A percentile compares a stretch with the other conserved stretches of the same genome.
phyloP scores from a whole-genome alignment of 2,329 filamentous ascomycete species.

The Fusarium cicatricum region DNA sequence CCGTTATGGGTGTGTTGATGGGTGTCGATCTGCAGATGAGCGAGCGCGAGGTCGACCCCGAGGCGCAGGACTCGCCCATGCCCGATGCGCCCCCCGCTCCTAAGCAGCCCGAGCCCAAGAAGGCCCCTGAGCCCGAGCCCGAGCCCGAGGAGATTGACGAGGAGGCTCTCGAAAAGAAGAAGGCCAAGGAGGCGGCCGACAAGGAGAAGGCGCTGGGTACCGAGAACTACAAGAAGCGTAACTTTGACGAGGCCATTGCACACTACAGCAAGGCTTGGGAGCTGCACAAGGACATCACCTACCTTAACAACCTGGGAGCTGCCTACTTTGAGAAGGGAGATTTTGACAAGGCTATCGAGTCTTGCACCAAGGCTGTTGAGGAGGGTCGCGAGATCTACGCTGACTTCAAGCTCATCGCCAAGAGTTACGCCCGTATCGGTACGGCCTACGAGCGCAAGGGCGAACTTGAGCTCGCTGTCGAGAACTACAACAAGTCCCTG shows the following conservation, averaged over 20 bases:
- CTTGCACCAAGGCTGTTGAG: constrained; percentile 87
- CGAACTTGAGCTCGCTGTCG: constrained; percentile 80
- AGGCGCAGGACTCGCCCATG: constrained; percentile 74
- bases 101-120: constrained; percentile 59
- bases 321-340: constrained; percentile 97
- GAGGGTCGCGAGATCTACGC: constrained; percentile 89
- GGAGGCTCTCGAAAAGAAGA: constrained; percentile 82
- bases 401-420: constrained; percentile 98
- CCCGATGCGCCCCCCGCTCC: constrained; percentile 64
- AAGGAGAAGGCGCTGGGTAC: constrained; percentile 95
- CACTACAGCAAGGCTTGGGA: constrained; percentile 98
- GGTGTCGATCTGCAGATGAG: constrained; percentile 83
- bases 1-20: constrained; percentile 92
- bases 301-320: constrained; percentile 94
- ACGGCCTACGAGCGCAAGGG: constrained; percentile 91
- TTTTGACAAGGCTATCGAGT: constrained; percentile 84
- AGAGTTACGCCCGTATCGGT: constrained; percentile 96
- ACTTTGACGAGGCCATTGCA: constrained; percentile 93
- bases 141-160: constrained; percentile 80
- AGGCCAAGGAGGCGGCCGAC: constrained; percentile 92
- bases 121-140: constrained; percentile 65
- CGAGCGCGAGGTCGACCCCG: constrained; percentile 45
- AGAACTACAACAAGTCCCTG: constrained; percentile 91
- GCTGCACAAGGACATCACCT: constrained; percentile 92
- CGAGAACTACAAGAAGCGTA: constrained; percentile 96